Evolutionary conservation across 805 yeast species (phyloP), one percentile per base, ranked within the genome.

Genomic region (Deakozyma indianensis): DNA sequence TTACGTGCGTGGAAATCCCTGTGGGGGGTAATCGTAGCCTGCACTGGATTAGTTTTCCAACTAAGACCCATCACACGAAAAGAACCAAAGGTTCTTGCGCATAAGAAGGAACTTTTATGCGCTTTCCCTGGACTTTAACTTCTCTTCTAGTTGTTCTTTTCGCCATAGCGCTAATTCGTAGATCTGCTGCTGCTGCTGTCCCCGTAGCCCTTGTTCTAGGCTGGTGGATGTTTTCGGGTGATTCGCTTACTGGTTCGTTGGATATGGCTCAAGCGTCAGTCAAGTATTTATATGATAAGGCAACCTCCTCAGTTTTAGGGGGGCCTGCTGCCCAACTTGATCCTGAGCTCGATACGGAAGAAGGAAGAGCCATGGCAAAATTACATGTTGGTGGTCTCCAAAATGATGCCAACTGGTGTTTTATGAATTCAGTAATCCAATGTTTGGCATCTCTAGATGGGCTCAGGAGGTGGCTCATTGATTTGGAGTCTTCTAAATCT

Each of bases 381-480:
- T 56, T 55, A 44, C 55, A 73, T 45, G 74, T 85, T 27, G 96
- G 95, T 22, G 96, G 96, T 1, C 70, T 88, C 29, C 72, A 75
- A 48, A 88, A 88, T 59, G 95, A 85, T 51, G 96, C 96, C 14
- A 88, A 88, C 58, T 86, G 96, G 0, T 88, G 96, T 61, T 88
- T 88, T 56, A 86, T 87, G 94, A 88, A 88, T 63, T 77, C 87
- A 22, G 96, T 88, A 1, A 61, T 88, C 23, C 96, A 88, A 60
- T 74, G 83, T 16, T 63, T 87, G 47, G 87, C 95, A 0, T 80
- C 90, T 0, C 80, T 92, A 0, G 69, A 71, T 22, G 74, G 78
- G 28, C 64, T 86, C 29, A 53, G 69, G 18, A 66, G 67, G 20
- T 83, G 80, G 54, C 66, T 83, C 41, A 73, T 75, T 35, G 62